These are phyloP conservation scores for Ceratocystis destructans DNA, from an alignment of 2,329 filamentous ascomycete genomes.

Conservation along the genomic window DNA sequence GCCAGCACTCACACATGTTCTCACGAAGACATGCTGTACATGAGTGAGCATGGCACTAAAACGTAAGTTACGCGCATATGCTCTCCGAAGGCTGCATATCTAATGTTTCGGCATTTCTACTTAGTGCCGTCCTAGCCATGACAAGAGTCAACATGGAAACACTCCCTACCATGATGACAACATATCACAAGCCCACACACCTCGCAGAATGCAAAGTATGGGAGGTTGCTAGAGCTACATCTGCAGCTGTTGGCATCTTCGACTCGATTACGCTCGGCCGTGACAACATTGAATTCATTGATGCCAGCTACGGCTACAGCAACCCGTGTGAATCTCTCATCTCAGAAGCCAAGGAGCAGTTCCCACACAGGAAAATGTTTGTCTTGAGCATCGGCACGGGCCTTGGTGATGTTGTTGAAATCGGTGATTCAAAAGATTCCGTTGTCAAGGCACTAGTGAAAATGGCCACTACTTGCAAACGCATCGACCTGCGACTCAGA, in stretches of 20 bases:
- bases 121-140: not conserved
- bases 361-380: slow-evolving; percentile 19
- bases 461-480: not conserved
- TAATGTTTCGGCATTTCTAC: no score
- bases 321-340: slow-evolving; percentile 26
- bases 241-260: slow-evolving; percentile 21
- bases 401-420: slow-evolving; percentile 20
- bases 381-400: slow-evolving; percentile 25
- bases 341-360: slow-evolving; percentile 23
- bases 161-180: slow-evolving; percentile 22
- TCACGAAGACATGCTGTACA: no score
- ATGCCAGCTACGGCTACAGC: slow-evolving; percentile 25
- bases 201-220: slow-evolving; percentile 23
- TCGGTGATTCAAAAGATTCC: slow-evolving; percentile 3
- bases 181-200: slow-evolving; percentile 21
- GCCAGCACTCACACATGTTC: no score
- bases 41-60: no score
- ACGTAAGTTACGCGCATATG: no score
- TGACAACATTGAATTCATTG: slow-evolving; percentile 24
- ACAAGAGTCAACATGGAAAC: slow-evolving; percentile 12
- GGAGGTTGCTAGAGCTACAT: slow-evolving; percentile 25
- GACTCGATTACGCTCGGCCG: slow-evolving; percentile 24
- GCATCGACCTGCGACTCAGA: not conserved
- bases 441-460: not conserved
- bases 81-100: no score